Evolutionary conservation across 2,329 filamentous ascomycete genomes (phyloP), one percentile per base, ranked within the genome.

Genomic region (Chalaropsis ovoidea): DNA sequence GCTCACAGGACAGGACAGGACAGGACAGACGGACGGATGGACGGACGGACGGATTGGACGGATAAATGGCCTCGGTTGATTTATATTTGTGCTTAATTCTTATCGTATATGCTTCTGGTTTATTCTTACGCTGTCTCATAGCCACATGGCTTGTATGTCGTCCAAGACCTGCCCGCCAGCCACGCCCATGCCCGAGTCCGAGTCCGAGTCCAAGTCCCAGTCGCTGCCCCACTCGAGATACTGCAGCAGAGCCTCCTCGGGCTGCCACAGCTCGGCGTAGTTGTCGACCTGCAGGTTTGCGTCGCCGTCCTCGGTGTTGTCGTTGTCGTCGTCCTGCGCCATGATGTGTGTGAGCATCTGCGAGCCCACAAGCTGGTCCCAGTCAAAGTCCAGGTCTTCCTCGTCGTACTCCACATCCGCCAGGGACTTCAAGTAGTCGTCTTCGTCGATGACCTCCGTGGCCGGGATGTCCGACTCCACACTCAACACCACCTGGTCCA

Each of bases 341-440:
- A 39, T 39, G 35, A 39, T 39, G 8, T 39, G 35, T 39, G 35
- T 39, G 35, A 6, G 35, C 4, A 39, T 7, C 35, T 39, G 35
- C 35, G 4, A 6, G 4, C 35, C 35, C 35, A 39, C 35, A 10
- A 39, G 35, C 35, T 39, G 35, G 24, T 6, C 43, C 58, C 64
- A 65, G 61, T 66, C 61, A 10, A 47, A 66, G 35, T 67, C 64
- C 11, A 62, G 15, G 3, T 67, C 66, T 11, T 56, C 4, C 65
- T 58, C 0, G 41, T 61, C 24, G 72, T 70, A 43, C 68, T 58
- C 68, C 41, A 69, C 42, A 64, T 67, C 70, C 7, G 70, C 70
- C 62, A 72, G 69, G 7, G 71, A 71, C 5, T 69, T 63, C 15
- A 73, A 63, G 3, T 60, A 62, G 54, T 72, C 69, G 31, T 75